These are phyloP conservation scores for Spatholobus suberectus DNA, from an alignment of 306 rosid species.

Conservation along the genomic window DNA sequence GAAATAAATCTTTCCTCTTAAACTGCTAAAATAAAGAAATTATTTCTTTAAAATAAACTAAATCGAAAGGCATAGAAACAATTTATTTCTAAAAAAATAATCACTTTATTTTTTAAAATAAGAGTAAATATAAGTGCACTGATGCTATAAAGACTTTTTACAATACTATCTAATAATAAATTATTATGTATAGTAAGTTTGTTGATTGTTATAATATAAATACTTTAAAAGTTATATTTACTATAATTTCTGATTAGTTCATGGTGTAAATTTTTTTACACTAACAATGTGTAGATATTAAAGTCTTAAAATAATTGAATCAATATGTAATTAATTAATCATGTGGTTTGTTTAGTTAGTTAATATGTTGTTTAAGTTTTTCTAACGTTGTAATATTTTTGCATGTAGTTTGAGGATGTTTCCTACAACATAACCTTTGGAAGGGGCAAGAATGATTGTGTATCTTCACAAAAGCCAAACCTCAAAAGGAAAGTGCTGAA, in stretches of 20 bases:
- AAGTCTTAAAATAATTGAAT: not conserved
- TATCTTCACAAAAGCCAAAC: conserved; percentile 39
- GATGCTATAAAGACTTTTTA: too few relatives aligned
- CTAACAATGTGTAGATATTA: not conserved
- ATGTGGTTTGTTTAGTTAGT: not conserved
- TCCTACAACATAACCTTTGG: conserved; percentile 44
- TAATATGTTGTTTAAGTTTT: not conserved
- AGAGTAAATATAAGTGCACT: too few relatives aligned
- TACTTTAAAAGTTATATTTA: too few relatives aligned
- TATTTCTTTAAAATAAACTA: not conserved
- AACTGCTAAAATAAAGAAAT: not conserved
- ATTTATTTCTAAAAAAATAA: not conserved
- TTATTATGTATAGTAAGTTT: too few relatives aligned
- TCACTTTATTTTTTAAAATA: not conserved
- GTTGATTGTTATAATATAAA: too few relatives aligned
- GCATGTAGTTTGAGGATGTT: conserved; percentile 72
- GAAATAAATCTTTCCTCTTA: not conserved
- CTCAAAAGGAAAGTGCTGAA: conserved; percentile 47
- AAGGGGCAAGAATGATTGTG: conserved; percentile 38
- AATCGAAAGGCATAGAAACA: not conserved
- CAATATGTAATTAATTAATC: not conserved
- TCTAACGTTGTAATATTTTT: not conserved
- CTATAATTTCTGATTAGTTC: too few relatives aligned
- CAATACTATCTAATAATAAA: too few relatives aligned
- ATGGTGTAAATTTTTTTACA: too few relatives aligned